These are phyloP conservation scores for Aspergillus sclerotioniger DNA, from an alignment of 495 filamentous ascomycete species.

Conservation along the genomic window DNA sequence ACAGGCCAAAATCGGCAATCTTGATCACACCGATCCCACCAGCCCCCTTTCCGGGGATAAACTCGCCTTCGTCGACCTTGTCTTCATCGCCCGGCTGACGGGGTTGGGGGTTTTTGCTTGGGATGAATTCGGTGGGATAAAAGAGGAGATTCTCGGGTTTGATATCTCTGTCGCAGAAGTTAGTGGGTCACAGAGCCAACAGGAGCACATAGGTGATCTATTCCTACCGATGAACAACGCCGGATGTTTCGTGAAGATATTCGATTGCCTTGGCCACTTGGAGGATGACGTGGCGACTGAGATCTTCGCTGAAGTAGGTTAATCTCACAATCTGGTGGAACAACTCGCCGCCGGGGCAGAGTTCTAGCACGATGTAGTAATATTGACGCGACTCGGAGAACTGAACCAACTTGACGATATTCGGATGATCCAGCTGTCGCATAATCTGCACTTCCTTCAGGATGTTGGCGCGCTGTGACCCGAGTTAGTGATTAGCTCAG, in stretches of 20 bases:
- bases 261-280: conserved; percentile 93
- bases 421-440: conserved; percentile 92
- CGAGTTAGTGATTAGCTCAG: conserved; percentile 14
- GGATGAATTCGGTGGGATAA: conserved; percentile 77
- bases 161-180: conserved; percentile 69
- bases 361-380: conserved; percentile 94
- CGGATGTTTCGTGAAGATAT: conserved; percentile 91
- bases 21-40: conserved; percentile 95
- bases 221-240: conserved; percentile 91
- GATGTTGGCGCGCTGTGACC: conserved; percentile 83
- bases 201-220: conserved; percentile 26
- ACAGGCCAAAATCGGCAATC: conserved; percentile 96
- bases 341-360: conserved; percentile 91
- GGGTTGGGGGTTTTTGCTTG: conserved; percentile 75
- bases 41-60: conserved; percentile 75
- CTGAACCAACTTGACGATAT: conserved; percentile 87
- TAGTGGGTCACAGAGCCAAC: conserved; percentile 11
- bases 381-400: conserved; percentile 93
- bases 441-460: conserved; percentile 99
- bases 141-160: conserved; percentile 98
- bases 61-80: conserved; percentile 96
- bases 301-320: conserved; percentile 96
- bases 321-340: conserved; percentile 98
- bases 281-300: conserved; percentile 88
- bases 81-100: conserved; percentile 86